These are phyloP conservation scores for Colletotrichum cuscutae DNA, from an alignment of 2,329 filamentous ascomycete species.

Conservation along the genomic window DNA sequence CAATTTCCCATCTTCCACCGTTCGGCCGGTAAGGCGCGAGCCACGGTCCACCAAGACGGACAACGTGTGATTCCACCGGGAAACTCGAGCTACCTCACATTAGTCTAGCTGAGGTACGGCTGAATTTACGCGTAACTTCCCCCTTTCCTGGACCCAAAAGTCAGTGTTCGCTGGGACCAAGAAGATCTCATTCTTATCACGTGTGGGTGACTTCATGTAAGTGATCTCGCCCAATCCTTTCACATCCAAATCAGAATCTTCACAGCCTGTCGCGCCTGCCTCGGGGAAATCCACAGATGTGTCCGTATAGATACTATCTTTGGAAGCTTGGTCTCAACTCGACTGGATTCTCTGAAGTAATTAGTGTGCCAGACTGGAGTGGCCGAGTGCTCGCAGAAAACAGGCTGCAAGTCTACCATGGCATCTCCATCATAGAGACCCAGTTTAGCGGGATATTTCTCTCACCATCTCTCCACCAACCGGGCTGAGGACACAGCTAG, in stretches of 20 bases:
- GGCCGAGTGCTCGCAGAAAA: background rate
- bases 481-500: slow-evolving; percentile 1
- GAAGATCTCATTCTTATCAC: background rate
- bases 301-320: background rate
- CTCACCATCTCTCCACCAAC: slow-evolving; percentile 15
- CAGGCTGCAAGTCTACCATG: background rate
- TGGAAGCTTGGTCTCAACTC: background rate
- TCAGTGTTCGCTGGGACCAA: background rate
- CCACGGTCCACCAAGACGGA: background rate
- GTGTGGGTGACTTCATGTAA: background rate
- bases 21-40: background rate
- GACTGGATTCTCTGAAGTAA: background rate
- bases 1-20: slow-evolving; percentile 10
- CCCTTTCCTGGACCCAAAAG: too few species aligned
- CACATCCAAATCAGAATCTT: background rate
- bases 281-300: background rate
- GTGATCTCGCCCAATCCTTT: background rate
- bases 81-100: too few species aligned
- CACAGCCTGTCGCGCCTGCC: background rate
- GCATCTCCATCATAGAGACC: background rate
- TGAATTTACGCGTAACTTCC: background rate
- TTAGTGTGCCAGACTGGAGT: background rate
- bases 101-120: background rate
- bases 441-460: background rate
- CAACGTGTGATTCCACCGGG: background rate